phyloP scores from a whole-genome alignment of 108 stramenopile genomes.

The Phaeodactylum tricornutum region DNA sequence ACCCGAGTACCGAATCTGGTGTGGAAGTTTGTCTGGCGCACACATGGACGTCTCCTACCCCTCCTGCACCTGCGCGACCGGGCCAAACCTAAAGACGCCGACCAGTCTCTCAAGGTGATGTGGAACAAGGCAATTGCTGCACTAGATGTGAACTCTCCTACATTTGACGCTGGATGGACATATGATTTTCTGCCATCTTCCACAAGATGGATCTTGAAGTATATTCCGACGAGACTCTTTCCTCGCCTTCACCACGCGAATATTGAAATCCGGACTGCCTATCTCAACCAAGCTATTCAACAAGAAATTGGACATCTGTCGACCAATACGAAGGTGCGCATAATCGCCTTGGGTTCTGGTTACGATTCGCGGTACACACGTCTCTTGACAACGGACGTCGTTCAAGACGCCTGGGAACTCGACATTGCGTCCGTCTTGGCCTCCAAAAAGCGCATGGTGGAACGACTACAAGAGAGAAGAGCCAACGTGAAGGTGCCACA shows the following conservation, averaged over 20 bases:
- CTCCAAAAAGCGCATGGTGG: conserved; percentile 40
- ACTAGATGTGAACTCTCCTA: conserved; percentile 39
- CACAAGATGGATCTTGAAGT: conserved; percentile 27
- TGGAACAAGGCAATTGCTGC: conserved; percentile 71
- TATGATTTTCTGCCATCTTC: conserved; percentile 59
- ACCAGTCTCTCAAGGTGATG: conserved; percentile 48
- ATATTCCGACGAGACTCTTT: conserved; percentile 20
- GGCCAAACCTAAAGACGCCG: conserved; percentile 35
- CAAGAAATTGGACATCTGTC: conserved; percentile 13
- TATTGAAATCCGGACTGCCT: conserved; percentile 67
- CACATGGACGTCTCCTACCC: conserved; percentile 28
- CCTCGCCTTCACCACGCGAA: conserved; percentile 67
- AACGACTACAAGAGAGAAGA: conserved; percentile 34
- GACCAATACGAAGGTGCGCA: conserved; percentile 22
- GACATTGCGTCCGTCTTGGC: conserved; percentile 54
- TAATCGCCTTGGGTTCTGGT: conserved; percentile 63
- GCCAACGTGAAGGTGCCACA: conserved; percentile 33
- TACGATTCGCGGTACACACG: conserved; percentile 60
- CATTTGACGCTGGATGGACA: conserved; percentile 39
- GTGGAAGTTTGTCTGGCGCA: conserved; percentile 55
- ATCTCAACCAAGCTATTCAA: conserved; percentile 40
- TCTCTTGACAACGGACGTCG: conserved; percentile 18
- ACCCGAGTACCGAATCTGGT: conserved; percentile 20
- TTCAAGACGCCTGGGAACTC: conserved; percentile 32
- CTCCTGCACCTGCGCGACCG: conserved; percentile 39